phyloP scores from a whole-genome alignment of 257 asterid species.

The Solanum clarkiae region DNA sequence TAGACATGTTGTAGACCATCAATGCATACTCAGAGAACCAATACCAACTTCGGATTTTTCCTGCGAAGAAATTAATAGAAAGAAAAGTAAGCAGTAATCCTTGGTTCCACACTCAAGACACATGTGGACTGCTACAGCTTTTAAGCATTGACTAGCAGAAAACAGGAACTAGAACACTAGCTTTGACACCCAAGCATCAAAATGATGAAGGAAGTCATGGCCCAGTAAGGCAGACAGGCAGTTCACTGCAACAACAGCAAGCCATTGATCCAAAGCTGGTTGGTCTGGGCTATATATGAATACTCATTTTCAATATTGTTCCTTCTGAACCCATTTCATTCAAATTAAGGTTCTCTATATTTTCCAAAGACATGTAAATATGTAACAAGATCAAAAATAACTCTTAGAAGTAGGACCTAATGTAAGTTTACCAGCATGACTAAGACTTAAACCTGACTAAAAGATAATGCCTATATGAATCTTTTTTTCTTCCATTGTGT shows the following conservation, averaged over 20 bases:
- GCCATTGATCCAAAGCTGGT: not conserved
- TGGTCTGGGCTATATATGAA: not conserved
- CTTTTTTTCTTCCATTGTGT: not conserved
- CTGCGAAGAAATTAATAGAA: conserved; percentile 22
- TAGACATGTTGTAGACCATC: conserved; percentile 88
- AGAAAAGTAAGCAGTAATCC: not conserved
- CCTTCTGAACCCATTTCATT: not conserved
- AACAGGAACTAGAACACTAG: not conserved
- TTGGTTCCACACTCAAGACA: not conserved
- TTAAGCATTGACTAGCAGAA: not conserved
- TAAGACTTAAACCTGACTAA: not conserved
- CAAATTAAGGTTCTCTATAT: not conserved
- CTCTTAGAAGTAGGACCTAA: not conserved
- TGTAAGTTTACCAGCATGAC: not conserved
- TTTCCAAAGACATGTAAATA: not conserved
- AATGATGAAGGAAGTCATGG: not conserved
- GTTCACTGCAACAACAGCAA: not conserved
- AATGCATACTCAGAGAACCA: conserved; percentile 87
- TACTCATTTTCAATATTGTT: not conserved
- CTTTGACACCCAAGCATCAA: not conserved
- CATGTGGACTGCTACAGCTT: not conserved
- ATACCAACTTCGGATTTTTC: conserved; percentile 87
- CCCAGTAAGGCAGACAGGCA: not conserved
- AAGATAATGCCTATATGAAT: not conserved
- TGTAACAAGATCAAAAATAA: not conserved